Conservation (phyloP, 768 basidiomycete genomes). For the Phallus indusiatus region DNA sequence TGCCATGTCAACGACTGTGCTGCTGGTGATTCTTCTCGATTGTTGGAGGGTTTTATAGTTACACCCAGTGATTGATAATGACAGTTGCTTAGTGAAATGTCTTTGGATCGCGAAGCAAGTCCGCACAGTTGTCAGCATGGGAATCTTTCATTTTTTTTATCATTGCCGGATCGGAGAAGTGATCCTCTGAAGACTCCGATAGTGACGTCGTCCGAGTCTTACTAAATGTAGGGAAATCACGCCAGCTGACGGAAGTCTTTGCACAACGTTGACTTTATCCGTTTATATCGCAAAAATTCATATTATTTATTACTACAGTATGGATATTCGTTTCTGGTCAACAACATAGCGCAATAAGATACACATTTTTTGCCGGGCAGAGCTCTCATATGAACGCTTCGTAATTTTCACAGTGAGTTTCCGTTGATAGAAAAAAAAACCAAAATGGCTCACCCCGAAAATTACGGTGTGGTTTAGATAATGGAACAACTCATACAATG, state of each 20-base stretch:
- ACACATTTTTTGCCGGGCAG: slow-evolving; percentile 5
- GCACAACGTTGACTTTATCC: too few relatives aligned
- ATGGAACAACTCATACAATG: slow-evolving; percentile 75
- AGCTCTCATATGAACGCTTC: slow-evolving; percentile 7
- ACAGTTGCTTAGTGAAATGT: not conserved
- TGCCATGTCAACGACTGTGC: not conserved
- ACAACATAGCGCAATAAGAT: slow-evolving; percentile 3
- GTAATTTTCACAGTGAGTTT: not conserved
- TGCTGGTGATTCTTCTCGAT: not conserved
- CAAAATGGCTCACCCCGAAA: slow-evolving; percentile 53
- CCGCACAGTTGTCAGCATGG: too few relatives aligned
- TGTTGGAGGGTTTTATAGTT: not conserved
- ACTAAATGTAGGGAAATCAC: too few relatives aligned
- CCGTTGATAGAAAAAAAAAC: not conserved
- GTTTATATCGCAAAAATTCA: too few relatives aligned
- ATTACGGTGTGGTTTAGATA: slow-evolving; percentile 74
- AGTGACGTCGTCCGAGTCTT: too few relatives aligned
- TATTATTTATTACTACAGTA: not conserved
- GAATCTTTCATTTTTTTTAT: too few relatives aligned
- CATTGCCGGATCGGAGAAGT: too few relatives aligned
- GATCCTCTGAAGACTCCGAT: too few relatives aligned
- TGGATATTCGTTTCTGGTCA: not conserved
- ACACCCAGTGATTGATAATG: not conserved
- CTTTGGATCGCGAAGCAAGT: not conserved
- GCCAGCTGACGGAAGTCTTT: too few relatives aligned